Evolutionary conservation across 2,329 filamentous ascomycete genomes (phyloP), one percentile per base, ranked within the genome.

Genomic region (Colletotrichum echinochloae): DNA sequence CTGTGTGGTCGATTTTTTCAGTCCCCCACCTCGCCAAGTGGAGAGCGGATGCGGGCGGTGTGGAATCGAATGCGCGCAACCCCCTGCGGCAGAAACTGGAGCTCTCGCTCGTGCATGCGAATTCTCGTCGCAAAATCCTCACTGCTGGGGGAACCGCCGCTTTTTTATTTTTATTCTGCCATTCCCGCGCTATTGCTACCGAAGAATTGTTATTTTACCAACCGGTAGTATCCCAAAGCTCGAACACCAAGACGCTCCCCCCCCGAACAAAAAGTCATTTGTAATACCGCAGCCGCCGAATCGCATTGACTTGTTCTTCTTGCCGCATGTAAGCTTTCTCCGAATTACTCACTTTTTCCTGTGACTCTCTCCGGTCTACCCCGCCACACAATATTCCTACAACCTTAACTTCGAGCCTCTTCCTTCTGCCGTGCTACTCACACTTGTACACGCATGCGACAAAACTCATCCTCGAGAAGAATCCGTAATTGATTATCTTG

Each of bases 51-150:
- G 68, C 68, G 49, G 71, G 71, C 71, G 71, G 71, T 72, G 71
- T 68, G 68, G 30, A 7, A 54, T 56, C 49, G 28, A 56, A 49
- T 48, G 64, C 54, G 68, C 65, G 64, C 52, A 71, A 63, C 23
- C 57, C 59, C 33, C 64, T 33, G 60, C 68, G 71, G 71, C 71
- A 72, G 71, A 72, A 72, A 69, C 63, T 67, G 71, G 64, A 72
- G 68, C 68, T 52, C 41, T 52, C 41, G 49, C 51, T 61, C 41
- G 67, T 70, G 68, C 68, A 71, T 67, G 65, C 68, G 64, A 68
- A 71, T 70, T 72, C 69, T 69, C 48, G 70, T 70, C 70, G 70
- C 70, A 69, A 72, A 72, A 65, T 72, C 65, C 65, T 71, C 59
- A 44, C 70, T 61, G 66, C 70, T 65, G 66, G 60, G 41, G 60